Evolutionary conservation across 1,139 yeast species (phyloP), one percentile per base, ranked within the genome.

Genomic region (Pneumocystis wakefieldiae): DNA sequence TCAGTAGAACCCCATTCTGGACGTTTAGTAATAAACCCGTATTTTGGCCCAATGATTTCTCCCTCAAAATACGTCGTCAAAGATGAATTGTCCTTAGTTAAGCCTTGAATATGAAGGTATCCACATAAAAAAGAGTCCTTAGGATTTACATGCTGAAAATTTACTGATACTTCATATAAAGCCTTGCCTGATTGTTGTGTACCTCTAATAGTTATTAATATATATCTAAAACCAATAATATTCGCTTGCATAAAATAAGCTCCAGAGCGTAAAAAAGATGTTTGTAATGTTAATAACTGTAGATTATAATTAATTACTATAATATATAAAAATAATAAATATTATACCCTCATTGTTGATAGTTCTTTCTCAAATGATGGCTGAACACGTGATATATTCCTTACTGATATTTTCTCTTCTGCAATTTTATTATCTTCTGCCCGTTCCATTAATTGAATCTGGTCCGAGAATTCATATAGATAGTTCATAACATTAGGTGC

Each of bases 1-100:
- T 57, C 59, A 37, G 59, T 37, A 39, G 59, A 37, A 8, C 42
- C 42, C 59, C 59, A 57, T 12, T 57, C 59, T 10, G 41, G 59
- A 24, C 29, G 42, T 19, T 39, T 37, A 24, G 59, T 37, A 39
- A 39, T 57, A 39, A 57, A 57, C 4, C 59, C 59, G 24, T 37
- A 57, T 12, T 37, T 57, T 19, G 41, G 15, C 12, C 59, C 59
- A 39, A 57, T 57, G 29, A 57, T 57, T 57, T 57, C 59, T 15
- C 42, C 59, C 14, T 57, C 59, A 19, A 57, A 57, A 39, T 37
- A 57, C n/a, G 59, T 57, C 4, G 59, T 57, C 12, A 57, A 19
- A 39, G 59, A 57, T 37, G 59, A 39, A 57, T 57, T 57, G 28
- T 37, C 42, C 19, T 57, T 19, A 24, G 59, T 57, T 24, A 57